Conservation (phyloP, 495 filamentous ascomycete species). For the Penicillium subrubescens region DNA sequence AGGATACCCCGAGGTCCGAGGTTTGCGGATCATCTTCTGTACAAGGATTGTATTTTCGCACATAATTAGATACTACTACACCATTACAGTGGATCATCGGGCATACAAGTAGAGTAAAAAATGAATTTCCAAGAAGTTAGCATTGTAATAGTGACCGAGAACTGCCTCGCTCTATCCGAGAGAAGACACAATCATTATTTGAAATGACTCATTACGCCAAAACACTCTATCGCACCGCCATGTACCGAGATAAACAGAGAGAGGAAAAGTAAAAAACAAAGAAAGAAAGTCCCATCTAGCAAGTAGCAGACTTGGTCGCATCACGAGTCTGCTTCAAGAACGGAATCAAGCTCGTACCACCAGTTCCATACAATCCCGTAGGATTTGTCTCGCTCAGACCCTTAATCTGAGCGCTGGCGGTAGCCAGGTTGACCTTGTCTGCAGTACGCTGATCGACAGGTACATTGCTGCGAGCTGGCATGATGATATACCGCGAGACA, state of each 20-base stretch:
- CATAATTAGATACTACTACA: not conserved
- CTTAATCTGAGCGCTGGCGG: constrained; percentile 29
- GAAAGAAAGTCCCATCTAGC: constrained; percentile 9
- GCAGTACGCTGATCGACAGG: constrained; percentile 13
- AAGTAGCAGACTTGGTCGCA: constrained; percentile 60
- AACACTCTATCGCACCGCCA: not conserved
- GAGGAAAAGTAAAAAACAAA: not conserved
- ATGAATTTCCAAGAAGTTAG: not conserved
- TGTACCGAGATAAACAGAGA: not conserved
- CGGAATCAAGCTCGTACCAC: constrained; percentile 85
- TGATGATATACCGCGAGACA: constrained; percentile 89
- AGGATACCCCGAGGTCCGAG: not conserved
- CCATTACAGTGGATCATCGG: not conserved
- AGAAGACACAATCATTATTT: not conserved
- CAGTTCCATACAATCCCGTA: constrained; percentile 71
- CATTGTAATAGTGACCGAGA: not conserved
- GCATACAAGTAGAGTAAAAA: not conserved
- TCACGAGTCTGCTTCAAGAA: constrained; percentile 92
- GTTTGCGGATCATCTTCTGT: not conserved
- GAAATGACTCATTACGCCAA: not conserved
- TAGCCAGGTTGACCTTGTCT: constrained; percentile 34
- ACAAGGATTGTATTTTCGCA: not conserved
- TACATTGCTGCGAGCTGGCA: constrained; percentile 41
- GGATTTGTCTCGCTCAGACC: constrained; percentile 20
- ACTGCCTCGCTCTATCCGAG: not conserved